These are phyloP conservation scores for Phytopythium litorale DNA, from an alignment of 352 stramenopile species.

Conservation along the genomic window DNA sequence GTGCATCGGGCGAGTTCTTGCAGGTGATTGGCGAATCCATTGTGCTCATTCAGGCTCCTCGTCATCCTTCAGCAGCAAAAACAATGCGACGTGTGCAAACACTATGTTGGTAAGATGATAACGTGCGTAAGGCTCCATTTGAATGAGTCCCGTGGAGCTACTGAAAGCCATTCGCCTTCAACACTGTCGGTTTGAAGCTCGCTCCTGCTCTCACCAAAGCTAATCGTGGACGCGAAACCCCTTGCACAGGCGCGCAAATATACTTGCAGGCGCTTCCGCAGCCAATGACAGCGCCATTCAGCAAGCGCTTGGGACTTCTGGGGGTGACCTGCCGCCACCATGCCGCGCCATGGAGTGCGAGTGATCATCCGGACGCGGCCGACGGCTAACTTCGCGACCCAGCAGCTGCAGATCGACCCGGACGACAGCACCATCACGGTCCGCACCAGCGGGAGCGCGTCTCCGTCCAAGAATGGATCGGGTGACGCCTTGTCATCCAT, in stretches of 20 bases:
- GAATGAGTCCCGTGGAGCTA: neutral
- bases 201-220: neutral
- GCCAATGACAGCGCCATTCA: neutral
- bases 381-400: conserved; percentile 68
- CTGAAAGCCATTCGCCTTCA: neutral
- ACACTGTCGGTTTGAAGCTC: no score
- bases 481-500: neutral
- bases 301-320: neutral
- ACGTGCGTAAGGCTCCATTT: neutral
- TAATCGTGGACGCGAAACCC: conserved; percentile 4
- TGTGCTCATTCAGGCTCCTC: conserved; percentile 1
- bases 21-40: conserved; percentile 1
- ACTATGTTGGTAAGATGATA: neutral
- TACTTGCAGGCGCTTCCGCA: neutral
- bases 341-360: conserved; percentile 64
- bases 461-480: conserved; percentile 23
- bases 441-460: conserved; percentile 18
- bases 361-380: conserved; percentile 84
- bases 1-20: neutral
- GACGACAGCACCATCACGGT: conserved; percentile 78
- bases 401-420: conserved; percentile 75
- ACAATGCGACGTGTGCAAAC: neutral
- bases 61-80: neutral
- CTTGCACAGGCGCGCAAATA: neutral
- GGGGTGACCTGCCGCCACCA: neutral